These are phyloP conservation scores for Rhodamnia rubescens DNA, from an alignment of 345 rosid genomes.

Conservation along the genomic window DNA sequence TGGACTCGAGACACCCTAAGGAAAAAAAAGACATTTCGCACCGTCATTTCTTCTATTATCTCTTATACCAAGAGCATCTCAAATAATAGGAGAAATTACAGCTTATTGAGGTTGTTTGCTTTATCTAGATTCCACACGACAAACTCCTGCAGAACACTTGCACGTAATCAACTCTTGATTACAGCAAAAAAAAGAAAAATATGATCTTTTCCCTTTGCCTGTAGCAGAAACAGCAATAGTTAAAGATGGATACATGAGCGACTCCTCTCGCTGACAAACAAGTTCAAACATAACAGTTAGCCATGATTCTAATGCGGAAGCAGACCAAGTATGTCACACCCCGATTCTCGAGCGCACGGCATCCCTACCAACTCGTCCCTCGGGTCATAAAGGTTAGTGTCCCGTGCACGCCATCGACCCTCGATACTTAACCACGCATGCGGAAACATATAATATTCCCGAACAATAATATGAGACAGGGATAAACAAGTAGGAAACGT, in stretches of 20 bases:
- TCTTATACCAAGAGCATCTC: not conserved
- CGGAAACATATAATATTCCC: too few relatives aligned
- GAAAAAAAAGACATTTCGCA: not conserved
- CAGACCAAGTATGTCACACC: too few relatives aligned
- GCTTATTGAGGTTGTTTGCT: too few relatives aligned
- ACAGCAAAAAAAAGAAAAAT: not conserved
- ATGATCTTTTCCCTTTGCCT: not conserved
- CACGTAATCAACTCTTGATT: not conserved
- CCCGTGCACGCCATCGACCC: too few relatives aligned
- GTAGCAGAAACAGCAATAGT: not conserved
- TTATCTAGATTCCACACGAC: too few relatives aligned
- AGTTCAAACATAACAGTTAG: not conserved
- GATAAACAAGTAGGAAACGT: too few relatives aligned
- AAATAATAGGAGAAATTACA: too few relatives aligned
- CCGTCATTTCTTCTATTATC: not conserved
- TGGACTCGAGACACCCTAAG: not conserved
- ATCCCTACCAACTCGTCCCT: too few relatives aligned
- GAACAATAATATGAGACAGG: too few relatives aligned
- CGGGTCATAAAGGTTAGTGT: too few relatives aligned
- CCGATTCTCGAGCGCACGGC: too few relatives aligned
- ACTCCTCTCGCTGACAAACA: not conserved
- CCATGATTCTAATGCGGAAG: not conserved
- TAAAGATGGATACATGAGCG: not conserved
- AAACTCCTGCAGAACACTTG: not conserved
- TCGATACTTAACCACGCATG: too few relatives aligned